Evolutionary conservation across 2,329 filamentous ascomycete genomes (phyloP).

Genomic region (Colletotrichum lindemuthianum): DNA sequence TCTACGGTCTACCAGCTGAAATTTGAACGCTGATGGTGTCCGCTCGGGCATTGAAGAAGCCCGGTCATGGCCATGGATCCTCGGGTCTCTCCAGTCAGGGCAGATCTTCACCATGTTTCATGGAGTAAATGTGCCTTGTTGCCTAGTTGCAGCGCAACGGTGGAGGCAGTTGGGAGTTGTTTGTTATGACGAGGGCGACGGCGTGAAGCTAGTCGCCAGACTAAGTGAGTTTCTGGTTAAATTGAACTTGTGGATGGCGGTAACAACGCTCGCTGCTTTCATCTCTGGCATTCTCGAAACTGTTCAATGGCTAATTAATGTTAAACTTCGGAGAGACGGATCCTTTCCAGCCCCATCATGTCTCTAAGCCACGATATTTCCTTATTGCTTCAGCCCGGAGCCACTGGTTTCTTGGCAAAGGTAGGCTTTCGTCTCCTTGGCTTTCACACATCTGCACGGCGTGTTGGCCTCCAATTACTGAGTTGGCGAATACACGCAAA

Average conservation of each 20-base stretch:
- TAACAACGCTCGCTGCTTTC: too few relatives aligned
- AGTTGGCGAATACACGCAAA: background rate
- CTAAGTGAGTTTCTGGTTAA: constrained; percentile 8
- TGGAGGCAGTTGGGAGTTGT: background rate
- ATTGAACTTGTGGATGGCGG: background rate
- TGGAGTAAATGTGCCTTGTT: background rate
- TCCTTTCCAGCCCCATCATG: background rate
- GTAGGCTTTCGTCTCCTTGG: background rate
- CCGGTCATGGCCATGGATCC: background rate
- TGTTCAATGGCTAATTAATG: background rate
- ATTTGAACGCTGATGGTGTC: background rate
- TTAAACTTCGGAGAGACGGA: background rate
- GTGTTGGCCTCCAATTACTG: background rate
- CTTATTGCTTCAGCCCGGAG: constrained; percentile 10
- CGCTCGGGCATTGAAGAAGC: background rate
- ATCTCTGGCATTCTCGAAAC: too few relatives aligned
- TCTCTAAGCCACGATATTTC: background rate
- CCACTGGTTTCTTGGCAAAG: constrained; percentile 14
- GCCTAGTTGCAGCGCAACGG: background rate
- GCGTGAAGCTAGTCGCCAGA: background rate
- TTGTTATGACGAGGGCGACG: background rate
- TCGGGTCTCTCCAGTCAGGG: background rate
- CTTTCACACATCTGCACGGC: background rate
- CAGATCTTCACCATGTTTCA: background rate
- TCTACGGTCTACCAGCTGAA: background rate